phyloP scores from a whole-genome alignment of 148 eudicot species.

The Tetragonia tetragonoides region DNA sequence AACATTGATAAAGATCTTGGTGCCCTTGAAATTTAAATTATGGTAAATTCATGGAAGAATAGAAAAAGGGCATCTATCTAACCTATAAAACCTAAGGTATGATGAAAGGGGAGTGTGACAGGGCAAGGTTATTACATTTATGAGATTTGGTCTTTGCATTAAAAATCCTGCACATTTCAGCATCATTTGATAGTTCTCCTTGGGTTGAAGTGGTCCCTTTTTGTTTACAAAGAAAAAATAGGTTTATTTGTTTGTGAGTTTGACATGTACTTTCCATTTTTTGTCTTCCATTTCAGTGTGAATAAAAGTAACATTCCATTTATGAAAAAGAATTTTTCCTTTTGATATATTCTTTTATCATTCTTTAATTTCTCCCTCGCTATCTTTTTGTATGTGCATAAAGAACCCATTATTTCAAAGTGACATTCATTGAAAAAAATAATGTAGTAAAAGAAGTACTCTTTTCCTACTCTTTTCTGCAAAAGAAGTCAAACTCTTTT shows the following conservation, averaged over 20 bases:
- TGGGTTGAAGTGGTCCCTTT: background rate
- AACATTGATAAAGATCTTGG: background rate
- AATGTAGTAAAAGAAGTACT: background rate
- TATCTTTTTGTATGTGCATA: too few species aligned
- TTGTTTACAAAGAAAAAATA: too few species aligned
- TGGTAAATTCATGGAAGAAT: too few species aligned
- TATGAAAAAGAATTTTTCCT: background rate
- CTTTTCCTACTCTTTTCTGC: background rate
- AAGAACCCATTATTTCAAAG: background rate
- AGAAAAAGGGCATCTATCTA: too few species aligned
- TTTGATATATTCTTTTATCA: background rate
- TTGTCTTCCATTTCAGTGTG: background rate
- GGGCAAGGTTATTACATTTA: slow-evolving; percentile 32
- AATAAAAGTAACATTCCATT: background rate
- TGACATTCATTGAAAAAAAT: background rate
- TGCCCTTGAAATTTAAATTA: background rate
- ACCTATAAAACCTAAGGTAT: too few species aligned
- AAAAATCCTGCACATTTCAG: slow-evolving; percentile 30
- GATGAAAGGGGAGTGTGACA: slow-evolving; percentile 25
- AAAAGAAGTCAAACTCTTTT: background rate
- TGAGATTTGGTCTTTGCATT: slow-evolving; percentile 40
- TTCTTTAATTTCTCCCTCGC: too few species aligned
- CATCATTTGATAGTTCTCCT: slow-evolving; percentile 30
- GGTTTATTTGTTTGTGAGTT: background rate
- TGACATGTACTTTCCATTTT: background rate